These are phyloP conservation scores for Penicillium glabrum DNA, from an alignment of 2,329 filamentous ascomycete genomes.

Conservation along the genomic window DNA sequence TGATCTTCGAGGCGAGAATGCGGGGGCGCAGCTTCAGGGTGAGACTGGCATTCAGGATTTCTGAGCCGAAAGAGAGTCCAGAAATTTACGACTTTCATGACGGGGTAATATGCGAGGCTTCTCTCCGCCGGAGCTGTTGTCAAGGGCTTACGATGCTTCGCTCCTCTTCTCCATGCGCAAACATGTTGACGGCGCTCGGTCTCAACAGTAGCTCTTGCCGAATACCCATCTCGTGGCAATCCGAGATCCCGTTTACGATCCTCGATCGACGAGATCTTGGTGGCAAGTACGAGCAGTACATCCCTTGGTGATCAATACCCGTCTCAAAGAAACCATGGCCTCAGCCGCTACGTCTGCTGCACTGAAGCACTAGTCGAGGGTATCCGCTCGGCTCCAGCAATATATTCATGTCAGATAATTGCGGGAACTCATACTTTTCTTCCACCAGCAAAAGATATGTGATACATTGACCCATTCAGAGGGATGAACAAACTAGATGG, in stretches of 20 bases:
- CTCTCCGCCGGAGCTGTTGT: not conserved
- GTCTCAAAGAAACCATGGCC: not conserved
- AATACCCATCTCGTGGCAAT: not conserved
- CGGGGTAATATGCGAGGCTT: not conserved
- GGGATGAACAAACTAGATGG: not conserved
- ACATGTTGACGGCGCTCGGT: not conserved
- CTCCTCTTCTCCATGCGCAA: not conserved
- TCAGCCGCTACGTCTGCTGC: not conserved
- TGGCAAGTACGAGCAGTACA: not conserved
- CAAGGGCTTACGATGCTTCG: not conserved
- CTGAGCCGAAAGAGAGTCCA: slow-evolving; percentile 37
- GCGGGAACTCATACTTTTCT: not conserved
- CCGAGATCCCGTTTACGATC: not conserved
- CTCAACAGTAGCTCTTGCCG: not conserved
- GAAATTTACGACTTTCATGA: not conserved
- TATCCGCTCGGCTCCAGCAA: not conserved
- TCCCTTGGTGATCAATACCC: not conserved
- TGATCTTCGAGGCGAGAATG: slow-evolving; percentile 37
- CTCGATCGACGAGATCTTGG: not conserved
- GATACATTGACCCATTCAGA: not conserved
- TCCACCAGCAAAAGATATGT: not conserved
- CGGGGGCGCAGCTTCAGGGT: slow-evolving; percentile 41
- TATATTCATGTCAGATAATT: not conserved
- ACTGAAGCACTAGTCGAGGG: not conserved
- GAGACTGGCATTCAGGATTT: slow-evolving; percentile 75